Base-by-base conservation (phyloP, 345 rosid species). In the Ricinus communis region DNA sequence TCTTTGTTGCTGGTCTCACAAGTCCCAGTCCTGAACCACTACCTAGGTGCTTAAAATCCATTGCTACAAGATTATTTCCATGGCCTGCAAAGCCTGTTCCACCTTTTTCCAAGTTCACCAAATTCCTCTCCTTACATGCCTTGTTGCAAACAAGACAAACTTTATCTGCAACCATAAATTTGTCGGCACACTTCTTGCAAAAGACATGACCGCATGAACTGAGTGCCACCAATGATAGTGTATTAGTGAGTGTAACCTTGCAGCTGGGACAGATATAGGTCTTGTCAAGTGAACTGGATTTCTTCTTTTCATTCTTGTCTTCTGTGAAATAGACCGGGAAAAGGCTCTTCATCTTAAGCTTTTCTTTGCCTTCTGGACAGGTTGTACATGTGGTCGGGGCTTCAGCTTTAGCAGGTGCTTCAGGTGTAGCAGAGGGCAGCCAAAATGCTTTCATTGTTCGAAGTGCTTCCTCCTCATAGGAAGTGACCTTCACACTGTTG, bases 361-460 rank as follows among this genome's bases (percentile, higher is more conserved):
- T 95, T 73, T 95, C 99, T 18, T 80, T 85, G 76, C 99, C 99
- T 72, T 95, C 96, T 2, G 98, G 98, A 77, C 99, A 93, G 56
- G 80, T 65, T 1, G 96, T 90, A 65, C 83, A 71, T 16, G 77
- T 76, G 59, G 93, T 82, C 0, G 99, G 98, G 55, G 91, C 89
- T 10, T 83, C 86, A 0, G 82, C 89, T 85, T 91, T 95, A 46
- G 75, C 85, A 2, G 94, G 77, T 59, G 98, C 98, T 70, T 80
- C 98, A 0, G 99, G 99, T 21, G 99, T 95, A 45, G 99, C 99
- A 38, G 99, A 95, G n/a, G 98, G 98, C 50, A 95, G 90, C 97
- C 96, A 95, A 83, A 92, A 95, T 6, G 98, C 98, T 81, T 95
- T 95, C 99, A 95, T 95, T 3, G 97, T 95, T 56, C 88, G 87